Conservation (phyloP, 768 basidiomycete genomes). For the Clathrus columnatus region DNA sequence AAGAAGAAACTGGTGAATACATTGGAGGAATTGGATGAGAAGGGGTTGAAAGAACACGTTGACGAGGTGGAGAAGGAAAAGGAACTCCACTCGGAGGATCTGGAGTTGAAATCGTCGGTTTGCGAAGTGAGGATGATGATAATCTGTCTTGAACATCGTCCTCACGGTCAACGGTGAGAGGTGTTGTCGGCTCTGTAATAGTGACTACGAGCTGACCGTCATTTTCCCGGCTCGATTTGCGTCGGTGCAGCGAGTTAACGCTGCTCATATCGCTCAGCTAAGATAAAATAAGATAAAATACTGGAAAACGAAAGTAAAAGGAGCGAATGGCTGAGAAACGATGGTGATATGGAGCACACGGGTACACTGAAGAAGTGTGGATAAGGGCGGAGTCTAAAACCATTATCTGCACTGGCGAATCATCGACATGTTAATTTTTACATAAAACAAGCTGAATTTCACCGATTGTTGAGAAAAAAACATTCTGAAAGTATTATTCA, state of each 20-base stretch:
- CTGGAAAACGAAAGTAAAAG: not conserved
- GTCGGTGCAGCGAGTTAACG: slow-evolving; percentile 26
- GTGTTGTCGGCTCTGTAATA: slow-evolving; percentile 13
- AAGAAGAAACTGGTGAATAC: slow-evolving; percentile 16
- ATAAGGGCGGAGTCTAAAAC: not conserved
- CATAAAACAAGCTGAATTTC: too few relatives aligned
- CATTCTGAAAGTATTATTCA: too few relatives aligned
- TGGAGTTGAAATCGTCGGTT: slow-evolving; percentile 19
- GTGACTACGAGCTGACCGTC: slow-evolving; percentile 23
- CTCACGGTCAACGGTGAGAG: slow-evolving; percentile 8
- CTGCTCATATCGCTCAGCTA: slow-evolving; percentile 1
- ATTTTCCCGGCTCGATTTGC: slow-evolving; percentile 38
- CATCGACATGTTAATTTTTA: too few relatives aligned
- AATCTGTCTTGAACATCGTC: slow-evolving; percentile 8
- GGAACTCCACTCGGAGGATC: slow-evolving; percentile 7
- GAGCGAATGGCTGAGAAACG: not conserved
- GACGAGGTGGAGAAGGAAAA: not conserved
- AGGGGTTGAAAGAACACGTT: slow-evolving; percentile 8
- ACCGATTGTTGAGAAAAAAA: too few relatives aligned
- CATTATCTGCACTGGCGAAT: not conserved
- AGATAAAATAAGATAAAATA: not conserved
- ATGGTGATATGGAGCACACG: not conserved
- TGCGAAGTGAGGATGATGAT: slow-evolving; percentile 12
- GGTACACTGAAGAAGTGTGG: not conserved
- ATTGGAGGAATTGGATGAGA: slow-evolving; percentile 12